phyloP scores from a whole-genome alignment of 1,284 basidiomycete species.

The Anthracocystis walkeri region DNA sequence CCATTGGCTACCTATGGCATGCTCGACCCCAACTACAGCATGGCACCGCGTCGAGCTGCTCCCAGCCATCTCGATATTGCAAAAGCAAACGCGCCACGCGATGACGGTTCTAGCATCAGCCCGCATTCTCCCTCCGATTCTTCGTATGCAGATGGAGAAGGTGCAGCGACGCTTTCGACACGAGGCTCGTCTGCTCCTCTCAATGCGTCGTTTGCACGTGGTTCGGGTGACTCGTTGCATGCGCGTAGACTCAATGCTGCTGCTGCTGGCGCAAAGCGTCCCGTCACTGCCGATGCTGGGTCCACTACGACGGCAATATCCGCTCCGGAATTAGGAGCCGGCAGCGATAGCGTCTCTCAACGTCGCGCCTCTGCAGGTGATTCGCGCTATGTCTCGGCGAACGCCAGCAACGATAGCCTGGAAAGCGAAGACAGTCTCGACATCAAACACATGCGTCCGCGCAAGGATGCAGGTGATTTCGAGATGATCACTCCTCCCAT shows the following conservation, averaged over 20 bases:
- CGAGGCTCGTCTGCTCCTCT: conserved; percentile 27
- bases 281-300: conserved; percentile 21
- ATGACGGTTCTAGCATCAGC: conserved; percentile 23
- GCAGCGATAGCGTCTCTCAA: neutral
- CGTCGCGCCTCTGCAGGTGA: conserved; percentile 30
- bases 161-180: conserved; percentile 20
- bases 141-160: conserved; percentile 11
- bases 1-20: conserved; percentile 16
- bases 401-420: conserved; percentile 17
- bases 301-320: neutral
- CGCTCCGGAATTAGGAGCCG: neutral
- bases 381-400: conserved; percentile 13
- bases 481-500: conserved; percentile 58
- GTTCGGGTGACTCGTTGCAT: conserved; percentile 15
- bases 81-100: conserved; percentile 15
- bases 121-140: conserved; percentile 31
- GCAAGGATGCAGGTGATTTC: conserved; percentile 56
- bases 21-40: conserved; percentile 42
- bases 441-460: conserved; percentile 42
- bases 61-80: conserved; percentile 33
- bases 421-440: conserved; percentile 19
- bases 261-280: conserved; percentile 3
- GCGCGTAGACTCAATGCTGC: conserved; percentile 3
- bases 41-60: conserved; percentile 21
- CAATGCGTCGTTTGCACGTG: conserved; percentile 26